Evolutionary conservation across 495 filamentous ascomycete genomes (phyloP).

Genomic region (Aspergillus taichungensis): DNA sequence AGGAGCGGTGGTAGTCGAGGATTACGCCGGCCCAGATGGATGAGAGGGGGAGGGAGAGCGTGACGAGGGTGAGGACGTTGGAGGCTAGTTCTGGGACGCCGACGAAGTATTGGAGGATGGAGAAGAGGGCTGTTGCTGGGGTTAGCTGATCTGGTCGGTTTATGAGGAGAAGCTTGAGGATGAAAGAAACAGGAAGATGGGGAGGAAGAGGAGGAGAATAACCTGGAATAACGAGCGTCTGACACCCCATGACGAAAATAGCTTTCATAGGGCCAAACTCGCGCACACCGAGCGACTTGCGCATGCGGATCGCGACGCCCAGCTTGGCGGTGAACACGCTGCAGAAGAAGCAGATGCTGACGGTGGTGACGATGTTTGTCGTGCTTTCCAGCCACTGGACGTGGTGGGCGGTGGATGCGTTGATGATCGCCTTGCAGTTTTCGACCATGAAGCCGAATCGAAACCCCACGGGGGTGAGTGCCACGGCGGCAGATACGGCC

Average conservation of each 20-base stretch:
- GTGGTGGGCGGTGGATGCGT: constrained; percentile 2
- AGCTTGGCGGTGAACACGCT: constrained; percentile 65
- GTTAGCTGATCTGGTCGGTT: neutral
- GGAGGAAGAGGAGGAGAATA: constrained; percentile 9
- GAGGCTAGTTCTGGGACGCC: constrained; percentile 50
- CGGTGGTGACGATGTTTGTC: constrained; percentile 47
- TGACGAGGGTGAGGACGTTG: constrained; percentile 56
- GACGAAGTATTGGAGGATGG: constrained; percentile 49
- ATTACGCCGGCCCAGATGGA: constrained; percentile 62
- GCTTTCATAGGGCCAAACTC: constrained; percentile 61
- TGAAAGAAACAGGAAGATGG: neutral
- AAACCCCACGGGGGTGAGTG: constrained; percentile 48
- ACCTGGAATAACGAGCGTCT: constrained; percentile 75
- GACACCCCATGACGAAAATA: constrained; percentile 66
- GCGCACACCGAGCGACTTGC: constrained; percentile 46
- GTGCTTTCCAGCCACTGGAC: constrained; percentile 42
- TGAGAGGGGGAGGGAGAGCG: constrained; percentile 70
- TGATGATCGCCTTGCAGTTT: constrained; percentile 45
- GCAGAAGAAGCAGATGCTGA: constrained; percentile 69
- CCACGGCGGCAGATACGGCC: constrained; percentile 41
- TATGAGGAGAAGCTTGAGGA: no score
- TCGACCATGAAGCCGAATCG: constrained; percentile 49
- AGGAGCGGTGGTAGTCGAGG: constrained; percentile 15
- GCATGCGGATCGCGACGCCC: constrained; percentile 47
- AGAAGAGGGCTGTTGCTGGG: constrained; percentile 52